Evolutionary conservation across 805 yeast species (phyloP), one percentile per base, ranked within the genome.

Genomic region (Candida peoriensis): DNA sequence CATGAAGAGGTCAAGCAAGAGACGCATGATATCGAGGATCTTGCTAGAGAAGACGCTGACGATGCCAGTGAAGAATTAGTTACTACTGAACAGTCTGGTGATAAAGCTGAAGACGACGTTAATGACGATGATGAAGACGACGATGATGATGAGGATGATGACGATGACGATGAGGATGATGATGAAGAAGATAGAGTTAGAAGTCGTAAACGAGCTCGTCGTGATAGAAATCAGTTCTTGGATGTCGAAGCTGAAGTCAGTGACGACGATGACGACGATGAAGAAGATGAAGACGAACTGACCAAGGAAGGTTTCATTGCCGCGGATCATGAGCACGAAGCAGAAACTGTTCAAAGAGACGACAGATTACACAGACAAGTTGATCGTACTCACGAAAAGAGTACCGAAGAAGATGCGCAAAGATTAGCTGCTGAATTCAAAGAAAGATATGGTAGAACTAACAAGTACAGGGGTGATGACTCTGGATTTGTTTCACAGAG

Each of bases 211-310:
- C 57, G 70, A 56, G 57, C 62, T 51, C 66, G 72, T 40, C 66
- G 58, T 38, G 68, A 63, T 31, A 70, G 84, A 40, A 90, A 90
- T 60, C 89, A 83, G 68, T 93, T 50, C 43, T 40, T 93, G 63
- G 98, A 93, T 84, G 95, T 93, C 36, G 97, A 93, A 68, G 98
- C 97, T 40, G 97, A 90, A 60, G 98, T 93, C 38, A 95, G 90
- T 59, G 97, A 90, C 42, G 97, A 93, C 47, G 97, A 93, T 36
- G 97, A 90, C 46, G 90, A 87, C 43, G 97, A 89, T 42, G 97
- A 88, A 31, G 97, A 90, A 43, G 97, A 82, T 47, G 85, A 78
- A 47, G 89, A 94, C n/a, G 97, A 84, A 43, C 64, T 85, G 20
- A 76, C 82, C 29, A 76, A 87, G 51, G 94, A 82, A 56, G 90